A percentile compares a stretch with the other conserved stretches of the same genome.
These are phyloP conservation scores for Talaromyces borbonicus DNA, from an alignment of 495 filamentous ascomycete species.

Conservation along the genomic window DNA sequence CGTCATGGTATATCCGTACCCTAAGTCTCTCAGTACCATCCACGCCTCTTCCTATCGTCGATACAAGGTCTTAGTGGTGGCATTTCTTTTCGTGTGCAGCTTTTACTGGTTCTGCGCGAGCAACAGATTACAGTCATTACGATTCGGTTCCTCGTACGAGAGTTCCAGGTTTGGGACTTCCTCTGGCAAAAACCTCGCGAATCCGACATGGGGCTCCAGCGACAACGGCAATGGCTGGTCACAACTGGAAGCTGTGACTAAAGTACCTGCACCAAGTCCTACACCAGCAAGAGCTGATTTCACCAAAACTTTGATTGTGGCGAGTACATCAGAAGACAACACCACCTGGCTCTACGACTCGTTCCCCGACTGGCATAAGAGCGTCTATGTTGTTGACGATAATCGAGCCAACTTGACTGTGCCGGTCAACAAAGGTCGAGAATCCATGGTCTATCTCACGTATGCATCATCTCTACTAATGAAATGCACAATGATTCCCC, in stretches of 20 bases:
- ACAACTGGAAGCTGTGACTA: background rate
- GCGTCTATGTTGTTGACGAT: slow-evolving; percentile 44
- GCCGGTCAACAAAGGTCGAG: slow-evolving; percentile 43
- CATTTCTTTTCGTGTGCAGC: background rate
- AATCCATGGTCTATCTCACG: slow-evolving; percentile 51
- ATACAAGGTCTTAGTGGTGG: background rate
- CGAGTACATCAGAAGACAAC: slow-evolving; percentile 42
- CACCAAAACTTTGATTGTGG: slow-evolving; percentile 45
- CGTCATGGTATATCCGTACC: background rate
- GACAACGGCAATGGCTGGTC: background rate
- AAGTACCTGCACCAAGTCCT: slow-evolving; percentile 2
- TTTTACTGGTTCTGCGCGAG: background rate
- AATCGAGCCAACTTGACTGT: slow-evolving; percentile 37
- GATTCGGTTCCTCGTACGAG: background rate
- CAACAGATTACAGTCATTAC: background rate
- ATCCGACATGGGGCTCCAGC: background rate
- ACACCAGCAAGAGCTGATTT: background rate
- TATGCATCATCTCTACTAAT: slow-evolving; percentile 23
- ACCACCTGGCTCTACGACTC: slow-evolving; percentile 45
- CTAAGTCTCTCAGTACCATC: background rate
- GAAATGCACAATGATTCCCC: background rate
- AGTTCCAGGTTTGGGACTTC: background rate
- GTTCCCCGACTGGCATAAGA: slow-evolving; percentile 40
- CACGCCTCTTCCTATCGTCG: background rate
- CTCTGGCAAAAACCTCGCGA: background rate